phyloP scores from a whole-genome alignment of 495 filamentous ascomycete species.

The Penicillium longicatenatum region DNA sequence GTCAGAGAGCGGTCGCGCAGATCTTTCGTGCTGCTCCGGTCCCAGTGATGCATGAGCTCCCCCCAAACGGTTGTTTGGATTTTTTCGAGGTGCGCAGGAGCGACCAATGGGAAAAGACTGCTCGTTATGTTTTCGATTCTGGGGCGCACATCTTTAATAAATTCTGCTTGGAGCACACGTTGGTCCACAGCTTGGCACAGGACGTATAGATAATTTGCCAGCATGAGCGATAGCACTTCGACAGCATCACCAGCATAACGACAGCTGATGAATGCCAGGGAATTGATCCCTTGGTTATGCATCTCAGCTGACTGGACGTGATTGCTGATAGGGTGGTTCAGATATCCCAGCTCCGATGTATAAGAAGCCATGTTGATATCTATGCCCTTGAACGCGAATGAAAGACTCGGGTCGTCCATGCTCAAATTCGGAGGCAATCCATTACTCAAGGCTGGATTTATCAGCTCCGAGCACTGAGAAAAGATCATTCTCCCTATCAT shows the following conservation, averaged over 20 bases:
- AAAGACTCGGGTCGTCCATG: conserved; percentile 54
- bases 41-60: neutral
- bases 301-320: conserved; percentile 58
- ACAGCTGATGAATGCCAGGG: conserved; percentile 54
- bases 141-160: neutral
- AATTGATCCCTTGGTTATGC: conserved; percentile 58
- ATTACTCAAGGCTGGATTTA: conserved; percentile 56
- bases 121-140: neutral
- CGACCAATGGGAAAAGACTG: neutral
- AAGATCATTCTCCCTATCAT: conserved; percentile 60
- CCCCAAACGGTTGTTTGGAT: neutral
- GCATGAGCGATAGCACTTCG: conserved; percentile 56
- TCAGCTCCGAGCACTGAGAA: conserved; percentile 57
- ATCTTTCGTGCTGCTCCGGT: neutral
- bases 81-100: neutral
- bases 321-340: conserved; percentile 49
- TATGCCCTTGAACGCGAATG: conserved; percentile 59
- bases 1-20: neutral
- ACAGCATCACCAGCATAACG: conserved; percentile 55
- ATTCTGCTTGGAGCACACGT: neutral
- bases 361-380: conserved; percentile 66
- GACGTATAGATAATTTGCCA: conserved; percentile 49
- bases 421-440: conserved; percentile 60
- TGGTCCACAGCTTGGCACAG: conserved; percentile 32
- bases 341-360: conserved; percentile 55